Conservation (phyloP, 345 rosid genomes). For the Diplotaxis tenuifolia region DNA sequence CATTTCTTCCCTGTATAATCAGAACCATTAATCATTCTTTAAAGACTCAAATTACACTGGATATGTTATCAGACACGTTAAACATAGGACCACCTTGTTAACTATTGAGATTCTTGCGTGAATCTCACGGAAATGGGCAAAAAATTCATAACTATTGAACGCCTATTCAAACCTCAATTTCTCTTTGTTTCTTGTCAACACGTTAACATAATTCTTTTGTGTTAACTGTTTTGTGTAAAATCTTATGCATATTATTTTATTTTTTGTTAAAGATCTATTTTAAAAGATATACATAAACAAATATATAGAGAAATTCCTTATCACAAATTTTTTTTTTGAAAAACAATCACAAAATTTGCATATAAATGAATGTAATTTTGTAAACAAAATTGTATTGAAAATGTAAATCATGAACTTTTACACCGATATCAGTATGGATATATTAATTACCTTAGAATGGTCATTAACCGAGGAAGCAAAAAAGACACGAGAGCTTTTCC, state of each 20-base stretch:
- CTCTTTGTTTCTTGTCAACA: background rate
- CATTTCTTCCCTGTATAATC: conserved; percentile 26
- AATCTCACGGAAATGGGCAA: background rate
- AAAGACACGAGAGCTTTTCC: conserved; percentile 30
- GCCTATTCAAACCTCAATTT: background rate
- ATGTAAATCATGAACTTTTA: background rate
- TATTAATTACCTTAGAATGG: conserved; percentile 24
- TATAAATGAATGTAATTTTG: background rate
- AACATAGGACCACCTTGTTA: background rate
- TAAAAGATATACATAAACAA: too few relatives aligned
- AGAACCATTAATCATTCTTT: background rate
- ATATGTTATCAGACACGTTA: background rate
- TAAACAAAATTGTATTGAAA: background rate
- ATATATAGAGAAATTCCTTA: too few relatives aligned
- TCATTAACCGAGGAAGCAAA: conserved; percentile 31
- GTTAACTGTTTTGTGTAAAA: background rate
- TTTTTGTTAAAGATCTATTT: background rate
- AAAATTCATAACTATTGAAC: background rate
- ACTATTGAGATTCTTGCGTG: background rate
- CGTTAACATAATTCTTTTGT: background rate
- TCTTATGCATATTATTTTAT: too few relatives aligned
- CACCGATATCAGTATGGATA: background rate
- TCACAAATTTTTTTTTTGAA: too few relatives aligned
- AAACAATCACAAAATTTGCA: background rate
- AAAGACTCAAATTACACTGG: background rate